Conservation (phyloP, 192 early-diverging fungal genomes). For the Geranomyces michiganensis region DNA sequence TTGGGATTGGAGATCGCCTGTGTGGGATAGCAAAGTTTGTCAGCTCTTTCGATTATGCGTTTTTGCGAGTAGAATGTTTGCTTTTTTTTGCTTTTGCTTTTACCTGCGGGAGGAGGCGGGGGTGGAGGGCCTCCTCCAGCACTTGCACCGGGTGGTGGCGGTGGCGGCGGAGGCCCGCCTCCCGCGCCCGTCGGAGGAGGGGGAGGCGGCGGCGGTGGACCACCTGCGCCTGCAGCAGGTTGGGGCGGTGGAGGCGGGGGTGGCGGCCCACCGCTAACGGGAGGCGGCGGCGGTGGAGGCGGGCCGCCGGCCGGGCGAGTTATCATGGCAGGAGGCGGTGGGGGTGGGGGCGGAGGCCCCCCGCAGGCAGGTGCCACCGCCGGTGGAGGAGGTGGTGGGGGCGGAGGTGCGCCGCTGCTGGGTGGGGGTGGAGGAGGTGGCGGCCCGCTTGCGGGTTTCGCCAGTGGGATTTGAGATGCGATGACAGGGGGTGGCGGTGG, state of each 20-base stretch:
- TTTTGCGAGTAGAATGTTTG: no score
- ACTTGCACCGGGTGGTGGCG: slow-evolving; percentile 22
- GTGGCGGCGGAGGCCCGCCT: slow-evolving; percentile 27
- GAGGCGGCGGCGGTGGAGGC: slow-evolving; percentile 40
- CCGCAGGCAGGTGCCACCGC: slow-evolving; percentile 3
- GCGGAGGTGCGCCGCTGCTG: slow-evolving; percentile 7
- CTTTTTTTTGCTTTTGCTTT: no score
- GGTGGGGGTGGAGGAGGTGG: slow-evolving; percentile 18
- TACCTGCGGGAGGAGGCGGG: slow-evolving; percentile 16
- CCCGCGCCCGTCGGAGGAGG: not conserved
- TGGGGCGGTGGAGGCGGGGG: slow-evolving; percentile 25
- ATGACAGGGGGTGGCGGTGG: slow-evolving; percentile 13
- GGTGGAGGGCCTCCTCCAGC: slow-evolving; percentile 22
- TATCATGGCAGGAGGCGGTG: not conserved
- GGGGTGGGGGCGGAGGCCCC: slow-evolving; percentile 14
- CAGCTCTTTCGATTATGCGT: no score
- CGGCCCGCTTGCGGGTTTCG: not conserved
- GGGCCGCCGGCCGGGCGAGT: slow-evolving; percentile 26
- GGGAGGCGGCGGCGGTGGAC: slow-evolving; percentile 22
- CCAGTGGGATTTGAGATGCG: not conserved
- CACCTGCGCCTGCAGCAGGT: slow-evolving; percentile 5
- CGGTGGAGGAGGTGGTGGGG: slow-evolving; percentile 15
- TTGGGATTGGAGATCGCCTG: slow-evolving; percentile 22
- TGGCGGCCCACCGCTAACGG: slow-evolving; percentile 19
- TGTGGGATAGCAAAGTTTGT: not conserved